phyloP scores from a whole-genome alignment of 2,329 filamentous ascomycete genomes.

The Thielaviopsis musarum region DNA sequence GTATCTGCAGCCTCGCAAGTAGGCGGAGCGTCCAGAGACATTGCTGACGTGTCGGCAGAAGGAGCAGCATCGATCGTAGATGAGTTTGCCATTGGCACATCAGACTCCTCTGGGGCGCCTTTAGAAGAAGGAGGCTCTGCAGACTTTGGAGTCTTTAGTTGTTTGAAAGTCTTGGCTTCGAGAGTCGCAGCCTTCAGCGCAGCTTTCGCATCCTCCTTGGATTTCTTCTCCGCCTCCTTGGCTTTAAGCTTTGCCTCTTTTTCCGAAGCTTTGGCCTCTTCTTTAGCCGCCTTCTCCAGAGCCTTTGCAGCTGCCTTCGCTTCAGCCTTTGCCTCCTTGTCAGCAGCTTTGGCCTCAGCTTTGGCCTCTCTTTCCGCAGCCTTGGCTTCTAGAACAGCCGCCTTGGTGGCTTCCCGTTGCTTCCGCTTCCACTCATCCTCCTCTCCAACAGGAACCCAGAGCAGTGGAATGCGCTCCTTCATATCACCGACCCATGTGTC shows the following conservation, averaged over 20 bases:
- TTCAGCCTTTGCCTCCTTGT: conserved; percentile 6
- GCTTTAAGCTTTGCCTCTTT: conserved; percentile 6
- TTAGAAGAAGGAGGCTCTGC: neutral
- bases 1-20: neutral
- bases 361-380: conserved; percentile 8
- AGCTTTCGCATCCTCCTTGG: conserved; percentile 7
- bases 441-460: conserved; percentile 38
- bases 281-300: conserved; percentile 5
- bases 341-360: conserved; percentile 6
- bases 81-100: neutral
- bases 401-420: conserved; percentile 18
- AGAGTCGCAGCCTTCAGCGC: neutral
- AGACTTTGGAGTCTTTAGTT: neutral
- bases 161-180: neutral
- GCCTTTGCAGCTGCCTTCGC: conserved; percentile 8
- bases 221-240: conserved; percentile 6
- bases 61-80: neutral
- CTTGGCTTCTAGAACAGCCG: conserved; percentile 8
- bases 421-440: conserved; percentile 28
- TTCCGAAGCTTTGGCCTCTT: conserved; percentile 5
- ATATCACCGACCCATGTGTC: conserved; percentile 55
- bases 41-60: neutral
- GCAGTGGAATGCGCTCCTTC: conserved; percentile 36
- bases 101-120: neutral
- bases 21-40: neutral